A percentile compares a stretch with the other conserved stretches of the same genome.
Evolutionary conservation across 139 green algal species (phyloP).

Genomic region (Yamagishiella unicocca): DNA sequence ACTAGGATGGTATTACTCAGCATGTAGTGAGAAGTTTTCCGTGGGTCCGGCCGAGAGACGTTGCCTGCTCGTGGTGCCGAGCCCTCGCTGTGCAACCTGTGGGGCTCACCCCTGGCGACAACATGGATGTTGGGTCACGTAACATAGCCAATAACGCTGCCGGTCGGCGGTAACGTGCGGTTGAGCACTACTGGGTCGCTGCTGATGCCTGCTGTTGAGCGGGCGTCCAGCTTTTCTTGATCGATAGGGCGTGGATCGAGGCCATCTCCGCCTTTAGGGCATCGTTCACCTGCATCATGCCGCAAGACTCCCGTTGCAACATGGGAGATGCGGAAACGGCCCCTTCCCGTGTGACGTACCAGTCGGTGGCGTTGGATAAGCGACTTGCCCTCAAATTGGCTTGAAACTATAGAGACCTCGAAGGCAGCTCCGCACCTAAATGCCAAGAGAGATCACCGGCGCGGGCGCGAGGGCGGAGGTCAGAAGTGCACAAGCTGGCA

Average conservation of each 20-base stretch:
- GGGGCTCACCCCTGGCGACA: too few relatives aligned
- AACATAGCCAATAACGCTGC: too few relatives aligned
- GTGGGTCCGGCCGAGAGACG: too few relatives aligned
- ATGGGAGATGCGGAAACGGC: not conserved
- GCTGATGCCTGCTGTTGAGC: slow-evolving; percentile 55
- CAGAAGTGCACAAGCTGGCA: too few relatives aligned
- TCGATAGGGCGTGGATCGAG: slow-evolving; percentile 82
- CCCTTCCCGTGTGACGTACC: slow-evolving; percentile 47
- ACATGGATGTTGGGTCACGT: too few relatives aligned
- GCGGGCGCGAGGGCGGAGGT: not conserved
- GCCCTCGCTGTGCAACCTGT: too few relatives aligned
- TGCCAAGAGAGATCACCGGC: not conserved
- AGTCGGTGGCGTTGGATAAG: slow-evolving; percentile 79
- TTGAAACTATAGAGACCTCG: slow-evolving; percentile 78
- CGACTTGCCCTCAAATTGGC: slow-evolving; percentile 79
- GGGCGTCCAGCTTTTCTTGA: slow-evolving; percentile 71
- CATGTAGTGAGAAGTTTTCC: too few relatives aligned
- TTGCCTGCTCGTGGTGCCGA: too few relatives aligned
- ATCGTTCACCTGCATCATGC: slow-evolving; percentile 77
- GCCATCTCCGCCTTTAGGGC: slow-evolving; percentile 76
- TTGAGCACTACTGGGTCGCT: not conserved
- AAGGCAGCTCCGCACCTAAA: slow-evolving; percentile 80
- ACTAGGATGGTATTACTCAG: too few relatives aligned
- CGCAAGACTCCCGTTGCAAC: too few relatives aligned
- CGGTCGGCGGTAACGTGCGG: too few relatives aligned